phyloP scores from a whole-genome alignment of 176 grass and related monocot genomes.

The Aegilops sharonensis region DNA sequence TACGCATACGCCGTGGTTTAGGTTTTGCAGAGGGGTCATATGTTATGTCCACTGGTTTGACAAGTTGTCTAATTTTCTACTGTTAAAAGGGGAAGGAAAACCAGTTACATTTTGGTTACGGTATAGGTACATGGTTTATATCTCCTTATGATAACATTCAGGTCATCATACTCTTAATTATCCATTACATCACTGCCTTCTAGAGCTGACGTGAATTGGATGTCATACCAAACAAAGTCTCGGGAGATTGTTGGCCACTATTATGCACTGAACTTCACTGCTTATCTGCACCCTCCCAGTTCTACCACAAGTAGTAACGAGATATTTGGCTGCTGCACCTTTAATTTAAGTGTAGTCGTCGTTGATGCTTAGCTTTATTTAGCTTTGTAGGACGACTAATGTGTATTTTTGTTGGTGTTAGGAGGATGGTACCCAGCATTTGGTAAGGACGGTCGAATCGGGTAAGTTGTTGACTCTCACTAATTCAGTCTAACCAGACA shows the following conservation, averaged over 20 bases:
- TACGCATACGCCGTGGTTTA: neutral
- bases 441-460: neutral
- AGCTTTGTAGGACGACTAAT: neutral
- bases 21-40: neutral
- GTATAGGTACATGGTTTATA: neutral
- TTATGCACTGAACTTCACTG: neutral
- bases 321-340: conserved; percentile 11
- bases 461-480: neutral
- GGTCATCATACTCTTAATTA: neutral
- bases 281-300: neutral
- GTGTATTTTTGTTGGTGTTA: neutral
- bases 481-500: neutral
- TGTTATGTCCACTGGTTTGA: neutral
- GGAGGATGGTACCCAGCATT: neutral
- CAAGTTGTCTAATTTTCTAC: neutral
- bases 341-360: neutral
- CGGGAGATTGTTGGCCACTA: neutral
- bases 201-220: neutral
- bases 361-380: neutral
- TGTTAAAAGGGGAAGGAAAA: neutral
- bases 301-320: neutral
- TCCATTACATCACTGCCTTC: neutral
- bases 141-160: neutral
- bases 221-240: neutral
- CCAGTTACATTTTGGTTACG: neutral